Evolutionary conservation across 2,329 filamentous ascomycete genomes (phyloP), one percentile per base, ranked within the genome.

Genomic region (Trichoderma gracile): DNA sequence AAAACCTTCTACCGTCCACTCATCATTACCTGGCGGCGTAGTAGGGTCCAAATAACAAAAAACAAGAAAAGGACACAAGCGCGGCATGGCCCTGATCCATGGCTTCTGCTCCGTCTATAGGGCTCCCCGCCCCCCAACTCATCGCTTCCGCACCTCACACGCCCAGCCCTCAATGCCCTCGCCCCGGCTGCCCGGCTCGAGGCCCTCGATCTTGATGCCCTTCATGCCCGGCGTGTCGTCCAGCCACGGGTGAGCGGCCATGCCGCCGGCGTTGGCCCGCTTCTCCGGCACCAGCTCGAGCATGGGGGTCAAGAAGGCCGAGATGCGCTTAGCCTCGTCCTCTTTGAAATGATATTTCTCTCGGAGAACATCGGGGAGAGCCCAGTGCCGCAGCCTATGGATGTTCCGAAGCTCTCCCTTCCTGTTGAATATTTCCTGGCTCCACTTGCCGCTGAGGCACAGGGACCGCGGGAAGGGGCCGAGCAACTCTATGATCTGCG

Each of bases 391-490:
- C 68, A 99, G 84, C 50, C 95, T 87, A 77, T 98, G 95, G 72
- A 99, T 99, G 79, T 99, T 98, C 65, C 95, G 91, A 43, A 99
- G 85, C 76, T 99, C 95, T 71, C 95, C 95, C 78, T 97, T 96
- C 69, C 95, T 88, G 76, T 97, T 98, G 82, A 99, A 99, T 68
- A 99, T 99, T 76, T 98, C 95, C 77, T 97, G 94, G 15, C 90
- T 93, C 95, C 95, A 98, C 78, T 97, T 97, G 58, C 95, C 95
- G 1, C 91, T 90, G 62, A 97, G 85, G 77, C 92, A 97, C 56
- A 98, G 84, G 5, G 91, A 91, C 76, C 96, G 96, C 61, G 95
- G 94, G 75, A 98, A 98, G 0, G 90, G 89, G 9, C 95, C 95
- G 19, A 99, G 87, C 5, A 99, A 84, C 78, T 99, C 95, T 75